Conservation (phyloP, 2,329 filamentous ascomycete genomes). For the Fusarium haematococcum region DNA sequence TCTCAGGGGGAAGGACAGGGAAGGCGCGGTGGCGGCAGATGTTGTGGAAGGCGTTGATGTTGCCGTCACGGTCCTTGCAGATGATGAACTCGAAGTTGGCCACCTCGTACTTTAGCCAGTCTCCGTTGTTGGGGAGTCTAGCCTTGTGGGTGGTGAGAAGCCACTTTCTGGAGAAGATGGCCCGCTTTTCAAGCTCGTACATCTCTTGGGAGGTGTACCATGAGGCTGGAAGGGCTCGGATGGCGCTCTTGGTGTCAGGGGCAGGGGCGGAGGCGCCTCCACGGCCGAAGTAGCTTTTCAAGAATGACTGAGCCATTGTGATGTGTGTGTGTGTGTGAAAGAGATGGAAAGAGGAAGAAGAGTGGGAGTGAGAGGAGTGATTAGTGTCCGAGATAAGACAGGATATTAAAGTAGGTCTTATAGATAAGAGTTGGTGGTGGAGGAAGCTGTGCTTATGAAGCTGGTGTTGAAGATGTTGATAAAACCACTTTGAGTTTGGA, state of each 20-base stretch:
- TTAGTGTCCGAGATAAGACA: conserved; percentile 14
- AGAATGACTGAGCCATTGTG: conserved; percentile 44
- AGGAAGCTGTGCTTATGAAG: conserved; percentile 8
- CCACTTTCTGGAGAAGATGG: conserved; percentile 69
- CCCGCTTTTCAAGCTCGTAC: conserved; percentile 67
- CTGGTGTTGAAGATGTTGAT: conserved; percentile 23
- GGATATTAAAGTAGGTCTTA: conserved; percentile 14
- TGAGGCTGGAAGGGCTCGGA: conserved; percentile 58
- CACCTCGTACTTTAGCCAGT: conserved; percentile 67
- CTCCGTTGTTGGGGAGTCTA: conserved; percentile 63
- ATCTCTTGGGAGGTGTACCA: conserved; percentile 67
- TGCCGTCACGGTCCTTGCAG: conserved; percentile 60
- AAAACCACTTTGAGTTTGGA: conserved; percentile 26
- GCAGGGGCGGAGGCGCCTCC: conserved; percentile 37
- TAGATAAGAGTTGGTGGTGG: conserved; percentile 24
- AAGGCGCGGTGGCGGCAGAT: conserved; percentile 72
- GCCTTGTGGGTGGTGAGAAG: conserved; percentile 65
- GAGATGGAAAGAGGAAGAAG: conserved; percentile 3
- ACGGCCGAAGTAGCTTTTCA: conserved; percentile 55
- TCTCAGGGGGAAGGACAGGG: conserved; percentile 59
- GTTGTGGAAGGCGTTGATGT: conserved; percentile 72
- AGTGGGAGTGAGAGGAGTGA: neutral
- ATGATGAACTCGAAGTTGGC: conserved; percentile 69
- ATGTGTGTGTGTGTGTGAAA: conserved; percentile 13
- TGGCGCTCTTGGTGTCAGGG: conserved; percentile 36